Evolutionary conservation across 2,329 filamentous ascomycete species (phyloP), one percentile per base, ranked within the genome.

Genomic region (Reticulascus tulasneorum): DNA sequence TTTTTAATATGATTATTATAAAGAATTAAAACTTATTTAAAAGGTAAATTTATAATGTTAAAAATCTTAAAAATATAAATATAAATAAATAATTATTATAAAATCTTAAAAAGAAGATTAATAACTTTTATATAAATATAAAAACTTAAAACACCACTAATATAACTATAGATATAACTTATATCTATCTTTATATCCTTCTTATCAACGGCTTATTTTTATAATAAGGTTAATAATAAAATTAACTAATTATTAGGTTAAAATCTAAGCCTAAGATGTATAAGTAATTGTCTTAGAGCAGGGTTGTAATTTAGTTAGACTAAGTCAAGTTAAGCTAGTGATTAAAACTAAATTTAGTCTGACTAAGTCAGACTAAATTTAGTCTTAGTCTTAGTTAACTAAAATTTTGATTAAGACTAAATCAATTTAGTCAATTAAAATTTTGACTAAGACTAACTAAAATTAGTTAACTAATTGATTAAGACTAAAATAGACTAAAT

Each of bases 11-110:
- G 42, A 45, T 23, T 30, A 35, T 28, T 46, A 25, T 29, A 33
- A 35, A 10, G 20, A 38, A 30, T 31, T 31, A 36, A 9, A 23
- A 12, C 28, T 30, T 6, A 20, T 13, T 23, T 13, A 23, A 24
- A 18, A 32, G 10, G 11, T 31, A 25, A 35, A 37, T 29, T 33
- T 42, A 22, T 35, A 31, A n/a, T 12, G 31, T 30, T 23, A 25
- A 19, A 42, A 27, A 27, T 42, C 42, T 29, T 33, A 33, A 23
- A 45, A 45, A 26, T 45, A 33, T 37, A 36, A 33, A 6, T 45
- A 33, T 13, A 30, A 33, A 23, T 45, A 39, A 39, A 45, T 18
- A 21, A 25, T 42, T n/a, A 29, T 40, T 36, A 39, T 39, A 2
- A 29, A 45, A 15, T 19, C 42, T 2, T 15, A 39, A 29, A 27